phyloP scores from a whole-genome alignment of 2,329 filamentous ascomycete genomes.

The Aspergillus neotritici region DNA sequence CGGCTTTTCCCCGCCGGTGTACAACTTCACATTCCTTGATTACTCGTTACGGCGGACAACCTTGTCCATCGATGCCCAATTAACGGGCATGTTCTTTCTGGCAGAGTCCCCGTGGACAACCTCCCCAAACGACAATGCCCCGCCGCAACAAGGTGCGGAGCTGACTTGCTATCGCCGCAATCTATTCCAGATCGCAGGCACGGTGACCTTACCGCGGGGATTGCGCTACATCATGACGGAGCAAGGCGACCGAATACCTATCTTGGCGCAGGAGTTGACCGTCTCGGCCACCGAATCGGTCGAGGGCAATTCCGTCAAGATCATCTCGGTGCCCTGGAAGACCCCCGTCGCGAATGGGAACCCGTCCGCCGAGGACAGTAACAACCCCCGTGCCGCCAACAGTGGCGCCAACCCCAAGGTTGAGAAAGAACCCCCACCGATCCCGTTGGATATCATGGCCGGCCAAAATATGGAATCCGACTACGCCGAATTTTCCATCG shows the following conservation, averaged over 20 bases:
- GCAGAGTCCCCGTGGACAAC: conserved; percentile 60
- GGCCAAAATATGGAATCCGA: conserved; percentile 71
- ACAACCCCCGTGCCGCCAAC: conserved; percentile 14
- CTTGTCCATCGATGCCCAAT: conserved; percentile 55
- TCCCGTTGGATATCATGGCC: conserved; percentile 63
- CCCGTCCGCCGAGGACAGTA: conserved; percentile 35
- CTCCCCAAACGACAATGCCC: conserved; percentile 49
- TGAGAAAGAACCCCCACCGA: conserved; percentile 80
- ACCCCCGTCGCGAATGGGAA: conserved; percentile 71
- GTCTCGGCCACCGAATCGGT: conserved; percentile 93
- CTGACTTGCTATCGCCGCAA: conserved; percentile 94
- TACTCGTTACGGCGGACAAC: conserved; percentile 53
- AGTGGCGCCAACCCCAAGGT: conserved; percentile 49
- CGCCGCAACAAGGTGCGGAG: conserved; percentile 56
- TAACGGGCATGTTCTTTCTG: conserved; percentile 65
- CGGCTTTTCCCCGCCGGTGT: conserved; percentile 62
- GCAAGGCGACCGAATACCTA: conserved; percentile 74
- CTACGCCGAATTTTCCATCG: conserved; percentile 84
- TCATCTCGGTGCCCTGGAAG: conserved; percentile 98
- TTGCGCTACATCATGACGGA: conserved; percentile 77
- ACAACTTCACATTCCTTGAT: conserved; percentile 57
- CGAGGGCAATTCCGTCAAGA: conserved; percentile 82
- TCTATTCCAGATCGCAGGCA: conserved; percentile 91
- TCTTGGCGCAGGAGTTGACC: conserved; percentile 75
- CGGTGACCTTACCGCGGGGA: conserved; percentile 71